A percentile compares a stretch with the other conserved stretches of the same genome.
Conservation (phyloP, 805 yeast genomes). For the Yarrowia sp. region DNA sequence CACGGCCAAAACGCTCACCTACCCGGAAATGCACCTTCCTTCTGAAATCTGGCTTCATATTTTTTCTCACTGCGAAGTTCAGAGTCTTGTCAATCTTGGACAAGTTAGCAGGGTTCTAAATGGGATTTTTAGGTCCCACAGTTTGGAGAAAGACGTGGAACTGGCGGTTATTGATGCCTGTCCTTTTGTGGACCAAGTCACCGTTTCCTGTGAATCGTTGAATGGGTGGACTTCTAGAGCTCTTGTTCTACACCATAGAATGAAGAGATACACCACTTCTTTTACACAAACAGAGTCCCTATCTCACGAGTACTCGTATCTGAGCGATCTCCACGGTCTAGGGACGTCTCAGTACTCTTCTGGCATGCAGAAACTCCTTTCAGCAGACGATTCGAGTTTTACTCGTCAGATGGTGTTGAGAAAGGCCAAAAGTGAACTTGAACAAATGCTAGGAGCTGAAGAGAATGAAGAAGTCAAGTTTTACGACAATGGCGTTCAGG, state of each 20-base stretch:
- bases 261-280: not conserved
- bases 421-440: not conserved
- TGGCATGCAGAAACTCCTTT: not conserved
- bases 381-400: not conserved
- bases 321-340: not conserved
- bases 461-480: not conserved
- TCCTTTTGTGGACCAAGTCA: not conserved
- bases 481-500: not conserved
- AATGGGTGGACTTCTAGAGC: not conserved
- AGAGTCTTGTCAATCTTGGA: not conserved
- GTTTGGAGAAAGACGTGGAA: not conserved
- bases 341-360: not conserved
- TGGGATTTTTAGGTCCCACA: not conserved
- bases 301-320: not conserved
- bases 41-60: constrained; percentile 3
- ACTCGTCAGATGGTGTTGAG: not conserved
- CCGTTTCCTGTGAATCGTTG: too few relatives aligned
- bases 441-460: not conserved
- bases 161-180: not conserved
- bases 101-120: not conserved
- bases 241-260: not conserved
- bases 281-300: too few relatives aligned
- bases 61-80: not conserved
- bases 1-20: not conserved
- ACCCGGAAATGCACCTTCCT: not conserved